A percentile compares a stretch with the other conserved stretches of the same genome.
phyloP scores from a whole-genome alignment of 2,329 filamentous ascomycete genomes.

The Xylariales sp. region DNA sequence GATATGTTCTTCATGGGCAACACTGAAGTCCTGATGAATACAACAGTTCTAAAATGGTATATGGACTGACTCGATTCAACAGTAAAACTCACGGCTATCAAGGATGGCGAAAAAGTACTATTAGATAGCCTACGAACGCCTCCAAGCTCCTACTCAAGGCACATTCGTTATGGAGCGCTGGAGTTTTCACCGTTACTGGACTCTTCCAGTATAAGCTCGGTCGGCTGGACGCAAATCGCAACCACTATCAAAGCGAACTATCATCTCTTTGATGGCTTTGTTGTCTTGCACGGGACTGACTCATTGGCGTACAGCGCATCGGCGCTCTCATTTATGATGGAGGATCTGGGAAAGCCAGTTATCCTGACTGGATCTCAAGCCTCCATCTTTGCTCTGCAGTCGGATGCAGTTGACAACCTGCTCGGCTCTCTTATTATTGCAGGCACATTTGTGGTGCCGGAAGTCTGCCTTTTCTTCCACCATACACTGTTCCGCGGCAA shows the following conservation, averaged over 20 bases:
- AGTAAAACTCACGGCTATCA: conserved; percentile 48
- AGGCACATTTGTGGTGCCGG: conserved; percentile 87
- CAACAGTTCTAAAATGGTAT: no score
- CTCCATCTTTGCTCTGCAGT: conserved; percentile 86
- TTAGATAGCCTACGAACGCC: conserved; percentile 76
- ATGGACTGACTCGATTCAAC: background rate
- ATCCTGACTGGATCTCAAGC: conserved; percentile 80
- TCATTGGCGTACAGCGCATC: conserved; percentile 86
- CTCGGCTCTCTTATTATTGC: conserved; percentile 85
- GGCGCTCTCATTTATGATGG: conserved; percentile 87
- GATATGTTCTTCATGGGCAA: no score
- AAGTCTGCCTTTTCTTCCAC: conserved; percentile 92
- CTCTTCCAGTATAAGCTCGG: conserved; percentile 83
- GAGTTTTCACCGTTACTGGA: conserved; percentile 85
- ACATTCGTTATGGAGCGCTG: conserved; percentile 77
- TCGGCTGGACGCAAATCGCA: conserved; percentile 83
- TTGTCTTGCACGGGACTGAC: conserved; percentile 87
- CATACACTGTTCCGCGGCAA: conserved; percentile 88
- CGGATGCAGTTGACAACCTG: conserved; percentile 86
- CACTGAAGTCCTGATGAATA: no score
- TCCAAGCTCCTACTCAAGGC: conserved; percentile 71
- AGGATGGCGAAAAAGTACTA: conserved; percentile 41
- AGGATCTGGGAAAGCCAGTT: conserved; percentile 83
- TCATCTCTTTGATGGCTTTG: conserved; percentile 83
- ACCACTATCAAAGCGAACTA: conserved; percentile 79